Base-by-base conservation (phyloP, 2,329 filamentous ascomycete species). In the Aspergillus ruber region DNA sequence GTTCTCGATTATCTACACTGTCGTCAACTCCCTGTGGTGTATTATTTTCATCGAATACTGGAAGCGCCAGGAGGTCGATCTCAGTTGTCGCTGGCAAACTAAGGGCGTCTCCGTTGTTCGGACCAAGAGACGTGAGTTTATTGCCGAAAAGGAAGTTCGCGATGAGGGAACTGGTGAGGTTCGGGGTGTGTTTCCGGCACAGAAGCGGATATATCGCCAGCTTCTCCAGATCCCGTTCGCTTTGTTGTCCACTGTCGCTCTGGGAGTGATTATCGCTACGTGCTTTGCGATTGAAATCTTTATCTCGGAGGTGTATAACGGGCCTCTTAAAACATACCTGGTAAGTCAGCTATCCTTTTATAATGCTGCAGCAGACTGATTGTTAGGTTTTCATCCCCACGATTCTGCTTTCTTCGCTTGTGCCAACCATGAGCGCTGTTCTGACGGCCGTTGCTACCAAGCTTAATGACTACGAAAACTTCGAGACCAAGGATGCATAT, bases 241-340 rank as follows among this genome's bases (percentile, higher is more conserved):
- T 0, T 62, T 95, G 9, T 76, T 82, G n/a, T 90, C 90, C 27
- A 74, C 84, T 4, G 54, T 82, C 29, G 80, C 85, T 1, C 77
- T 98, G 9, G 93, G 91, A 2, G 83, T 83, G n/a, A 77, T 98
- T 50, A 96, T 97, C 56, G 84, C 87, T 7, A 84, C 83, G 12
- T 95, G 89, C 67, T 97, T 97, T 67, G 87, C 85, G 3, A 91
- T 98, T 56, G 93, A 98, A 67, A 90, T 98, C 42, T 97, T 97
- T 70, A 89, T 98, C 57, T 90, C 88, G 0, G 90, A 98, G 69
- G 83, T 98, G 23, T 98, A 98, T 67, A 82, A 85, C 55, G 93
- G 93, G 0, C 90, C 91, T 0, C 82, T 95, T 53, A 95, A 97
- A 71, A 79, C 81, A 33, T 84, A 95, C 49, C 66, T 98, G 63